Evolutionary conservation across 1,139 yeast species (phyloP).

Genomic region (Geotrichum cucujoidarum): DNA sequence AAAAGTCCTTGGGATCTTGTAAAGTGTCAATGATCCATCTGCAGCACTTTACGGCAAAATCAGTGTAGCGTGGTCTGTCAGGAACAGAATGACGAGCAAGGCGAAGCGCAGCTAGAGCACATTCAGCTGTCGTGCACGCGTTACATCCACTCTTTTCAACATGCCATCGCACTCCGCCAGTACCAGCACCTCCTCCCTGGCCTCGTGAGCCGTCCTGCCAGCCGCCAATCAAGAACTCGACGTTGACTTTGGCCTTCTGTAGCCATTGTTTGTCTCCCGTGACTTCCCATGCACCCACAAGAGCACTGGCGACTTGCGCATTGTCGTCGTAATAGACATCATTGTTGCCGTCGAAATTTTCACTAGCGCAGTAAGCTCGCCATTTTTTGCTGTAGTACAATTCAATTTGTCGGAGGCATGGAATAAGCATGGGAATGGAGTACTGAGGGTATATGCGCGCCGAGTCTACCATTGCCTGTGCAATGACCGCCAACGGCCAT

Average conservation of each 20-base stretch:
- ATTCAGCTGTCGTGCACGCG: conserved; percentile 66
- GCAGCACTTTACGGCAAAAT: conserved; percentile 51
- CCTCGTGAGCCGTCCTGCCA: conserved; percentile 31
- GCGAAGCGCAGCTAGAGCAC: conserved; percentile 60
- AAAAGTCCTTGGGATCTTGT: conserved; percentile 52
- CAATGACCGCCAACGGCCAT: conserved; percentile 66
- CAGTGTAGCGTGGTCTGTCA: conserved; percentile 44
- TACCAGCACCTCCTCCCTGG: conserved; percentile 5
- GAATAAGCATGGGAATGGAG: conserved; percentile 52
- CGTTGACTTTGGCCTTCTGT: conserved; percentile 56
- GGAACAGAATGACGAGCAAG: conserved; percentile 47
- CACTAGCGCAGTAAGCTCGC: conserved; percentile 58
- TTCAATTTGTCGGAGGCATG: conserved; percentile 49
- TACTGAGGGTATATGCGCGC: conserved; percentile 55
- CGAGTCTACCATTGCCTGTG: conserved; percentile 59
- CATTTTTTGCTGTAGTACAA: conserved; percentile 49
- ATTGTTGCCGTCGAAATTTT: conserved; percentile 49
- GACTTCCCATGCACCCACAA: conserved; percentile 64
- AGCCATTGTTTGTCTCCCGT: conserved; percentile 52
- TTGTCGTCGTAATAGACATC: conserved; percentile 74
- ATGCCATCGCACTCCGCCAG: conserved; percentile 69
- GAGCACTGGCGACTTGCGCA: conserved; percentile 67
- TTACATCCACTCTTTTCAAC: conserved; percentile 54
- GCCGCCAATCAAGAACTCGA: conserved; percentile 62
- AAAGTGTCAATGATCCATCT: conserved; percentile 51